Conservation (phyloP, 345 rosid species). For the Salix caprea region DNA sequence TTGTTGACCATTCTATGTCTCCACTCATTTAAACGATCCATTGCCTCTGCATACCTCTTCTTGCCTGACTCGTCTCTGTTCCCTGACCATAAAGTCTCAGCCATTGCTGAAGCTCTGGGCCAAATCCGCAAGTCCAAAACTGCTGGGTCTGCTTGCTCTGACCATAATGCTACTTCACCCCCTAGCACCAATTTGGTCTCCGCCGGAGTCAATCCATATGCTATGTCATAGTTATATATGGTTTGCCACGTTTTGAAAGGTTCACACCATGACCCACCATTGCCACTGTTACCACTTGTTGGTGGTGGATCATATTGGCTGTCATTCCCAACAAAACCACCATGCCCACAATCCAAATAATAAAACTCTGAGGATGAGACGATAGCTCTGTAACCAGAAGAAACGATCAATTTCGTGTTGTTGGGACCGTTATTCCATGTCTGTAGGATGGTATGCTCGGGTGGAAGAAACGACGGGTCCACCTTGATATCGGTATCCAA, state of each 20-base stretch:
- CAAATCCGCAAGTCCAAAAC: conserved; percentile 65
- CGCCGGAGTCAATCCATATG: conserved; percentile 55
- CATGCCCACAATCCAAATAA: conserved; percentile 85
- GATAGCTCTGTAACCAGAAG: conserved; percentile 70
- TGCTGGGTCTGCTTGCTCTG: conserved; percentile 77
- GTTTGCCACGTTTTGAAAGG: conserved; percentile 92
- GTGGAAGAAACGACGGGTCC: conserved; percentile 45
- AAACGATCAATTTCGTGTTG: conserved; percentile 60
- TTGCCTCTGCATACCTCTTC: conserved; percentile 66
- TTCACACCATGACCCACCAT: conserved; percentile 77
- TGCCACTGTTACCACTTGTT: conserved; percentile 1
- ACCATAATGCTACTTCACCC: conserved; percentile 90
- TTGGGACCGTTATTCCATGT: conserved; percentile 75
- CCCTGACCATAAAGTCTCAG: conserved; percentile 85
- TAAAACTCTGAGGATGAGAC: conserved; percentile 81
- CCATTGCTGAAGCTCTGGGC: conserved; percentile 84
- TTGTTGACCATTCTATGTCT: conserved; percentile 76
- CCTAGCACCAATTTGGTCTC: conserved; percentile 74
- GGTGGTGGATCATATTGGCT: conserved; percentile 52
- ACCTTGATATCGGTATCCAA: conserved; percentile 50
- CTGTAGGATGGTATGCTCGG: conserved; percentile 61
- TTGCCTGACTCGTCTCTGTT: conserved; percentile 57
- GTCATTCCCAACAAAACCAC: conserved; percentile 65
- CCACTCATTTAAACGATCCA: conserved; percentile 76
- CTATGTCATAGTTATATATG: conserved; percentile 75